Base-by-base conservation (phyloP, 2,329 filamentous ascomycete species). In the Xylariaceae sp. region DNA sequence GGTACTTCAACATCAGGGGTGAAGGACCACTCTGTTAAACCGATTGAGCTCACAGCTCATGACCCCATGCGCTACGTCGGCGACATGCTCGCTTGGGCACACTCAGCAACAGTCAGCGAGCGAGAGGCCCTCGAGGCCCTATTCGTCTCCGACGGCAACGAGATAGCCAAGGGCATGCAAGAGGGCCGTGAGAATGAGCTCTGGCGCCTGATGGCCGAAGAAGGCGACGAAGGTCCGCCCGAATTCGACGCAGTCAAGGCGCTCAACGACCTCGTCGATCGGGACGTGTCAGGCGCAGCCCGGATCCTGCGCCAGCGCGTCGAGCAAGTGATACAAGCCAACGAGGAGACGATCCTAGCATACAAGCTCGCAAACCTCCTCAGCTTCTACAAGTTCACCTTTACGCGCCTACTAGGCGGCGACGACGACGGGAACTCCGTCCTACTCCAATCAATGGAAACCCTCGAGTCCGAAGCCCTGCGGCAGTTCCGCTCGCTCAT, bases 1-100 rank as follows among this genome's bases (percentile, higher is more conserved):
- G 92, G 92, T 36, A 80, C 76, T 1, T 75, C 79, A 12, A 74
- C 81, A 5, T 79, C 77, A 10, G 80, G 83, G 0, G 76, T 77
- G 22, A 77, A 80, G 42, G 81, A 88, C 57, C 73, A 75, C 21
- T 80, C 80, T 2, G 76, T 87, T 34, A 96, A 97, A 67, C 92
- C 94, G 0, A 99, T 99, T 59, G 92, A 99, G 67, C 83, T 97
- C 63, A 87, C 86, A 10, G 92, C 94, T 0, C 92, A 97, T 68
- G 94, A 99, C 66, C 86, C 90, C 1, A 74, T 97, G 22, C 84
- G 94, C 18, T 97, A 97, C 69, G 85, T 95, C 2, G 91, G 94
- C 49, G 94, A 99, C 67, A 99, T 99, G 92, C 80, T 99, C 13
- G 94, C 94, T 5, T 99, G 94, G 94, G 85, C 88, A 5, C 94